Base-by-base conservation (phyloP, 1,284 basidiomycete genomes). In the Tetrapyrgos nigripes region DNA sequence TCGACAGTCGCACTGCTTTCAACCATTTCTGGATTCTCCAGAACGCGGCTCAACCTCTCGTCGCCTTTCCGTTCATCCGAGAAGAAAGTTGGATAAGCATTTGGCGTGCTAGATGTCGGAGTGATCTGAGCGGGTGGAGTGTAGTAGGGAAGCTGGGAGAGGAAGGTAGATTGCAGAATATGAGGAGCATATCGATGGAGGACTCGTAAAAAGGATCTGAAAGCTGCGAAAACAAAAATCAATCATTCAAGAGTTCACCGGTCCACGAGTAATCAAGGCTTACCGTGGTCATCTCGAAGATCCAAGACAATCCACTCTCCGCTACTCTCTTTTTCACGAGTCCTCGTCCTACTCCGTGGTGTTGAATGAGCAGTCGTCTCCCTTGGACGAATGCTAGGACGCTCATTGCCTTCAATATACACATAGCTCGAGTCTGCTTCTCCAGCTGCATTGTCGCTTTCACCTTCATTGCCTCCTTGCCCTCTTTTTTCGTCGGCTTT, bases 251-350 rank as follows among this genome's bases (percentile, higher is more conserved):
- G 24, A 37, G 9, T 27, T 24, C 14, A 33, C 19, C n/a, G 10
- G 26, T 4, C 53, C 47, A 50, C 45, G 11, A 63, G 43, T 14
- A 60, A 26, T 49, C 28, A 43, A 37, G 4, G 70, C 77, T 49
- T 61, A 86, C 87, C 83, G 50, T 75, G 66, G 47, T 85, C 83
- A 57, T 79, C 78, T 2, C 80, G 76, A 75, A 88, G 75, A 64
- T 89, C 86, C 26, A 89, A 66, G 2, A 87, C 76, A 29, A 89
- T 74, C 83, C 84, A 87, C 49, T 85, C 81, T 0, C 79, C 46
- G 14, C 27, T 31, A 73, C 28, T 68, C 55, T 9, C 46, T 67
- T 54, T 40, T 44, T 52, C 46, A 19, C 26, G 8, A 31, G 40
- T 17, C 69, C n/a, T 67, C 65, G 1, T 51, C 50, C 40, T 53